Evolutionary conservation across 768 basidiomycete genomes (phyloP), one percentile per base, ranked within the genome.

Genomic region (Tylopilus rubrobrunneus): DNA sequence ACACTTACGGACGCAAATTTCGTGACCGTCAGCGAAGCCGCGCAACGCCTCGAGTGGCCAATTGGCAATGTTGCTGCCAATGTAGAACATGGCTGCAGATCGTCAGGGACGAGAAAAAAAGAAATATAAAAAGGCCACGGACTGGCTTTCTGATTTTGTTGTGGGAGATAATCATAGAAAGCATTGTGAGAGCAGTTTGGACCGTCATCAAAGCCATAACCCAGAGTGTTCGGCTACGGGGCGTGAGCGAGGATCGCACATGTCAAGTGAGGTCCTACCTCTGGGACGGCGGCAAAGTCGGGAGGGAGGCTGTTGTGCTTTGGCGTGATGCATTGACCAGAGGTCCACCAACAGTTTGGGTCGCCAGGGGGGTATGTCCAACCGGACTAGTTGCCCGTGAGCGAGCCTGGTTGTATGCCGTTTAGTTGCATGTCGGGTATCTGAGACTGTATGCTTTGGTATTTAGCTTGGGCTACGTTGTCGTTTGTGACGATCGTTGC

Each of bases 101-200:
- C 11, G 21, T 52, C 39, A 53, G 52, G 0, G n/a, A 40, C 1
- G 9, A 42, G 11, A 0, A 15, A 8, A 0, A 1, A 19, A 27
- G 33, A n/a, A 0, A 27, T 7, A 19, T 25, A n/a, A 10, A 21
- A 21, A 14, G 21, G 34, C 7, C 5, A 57, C 51, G 21, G 0
- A 77, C 82, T 62, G 52, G 84, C 83, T 76, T 77, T 81, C 69
- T 85, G 84, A 28, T 82, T 73, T 57, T 84, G 71, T 9, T 70
- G 63, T 3, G 60, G 45, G 29, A 85, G 73, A 56, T 66, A 85
- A 55, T 83, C 74, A 43, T 85, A 85, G 55, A 85, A 85, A 3
- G 70, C 74, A 51, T 85, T 85, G 55, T 85, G 84, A 4, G 80
- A 77, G 60, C 83, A 85, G 59, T 82, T 83, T 2, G 84, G 84